Evolutionary conservation across 2,329 filamentous ascomycete species (phyloP).

Genomic region (Colletotrichum costaricense): DNA sequence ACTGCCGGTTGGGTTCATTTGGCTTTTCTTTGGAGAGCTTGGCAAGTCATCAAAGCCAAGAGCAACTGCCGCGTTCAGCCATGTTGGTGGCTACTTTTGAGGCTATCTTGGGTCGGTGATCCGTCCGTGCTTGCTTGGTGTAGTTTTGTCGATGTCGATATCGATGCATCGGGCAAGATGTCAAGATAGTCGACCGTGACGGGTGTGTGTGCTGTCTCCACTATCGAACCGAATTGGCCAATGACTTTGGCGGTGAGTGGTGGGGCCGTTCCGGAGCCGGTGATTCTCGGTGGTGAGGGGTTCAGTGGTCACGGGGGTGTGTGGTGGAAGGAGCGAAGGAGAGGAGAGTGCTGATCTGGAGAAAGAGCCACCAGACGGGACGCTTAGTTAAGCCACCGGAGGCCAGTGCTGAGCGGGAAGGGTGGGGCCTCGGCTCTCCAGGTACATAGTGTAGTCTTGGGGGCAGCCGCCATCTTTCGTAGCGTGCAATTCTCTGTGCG

Average conservation of each 20-base stretch:
- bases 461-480: neutral
- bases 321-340: too few relatives aligned
- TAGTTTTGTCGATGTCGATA: too few relatives aligned
- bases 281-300: neutral
- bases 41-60: neutral
- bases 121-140: neutral
- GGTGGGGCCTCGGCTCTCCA: neutral
- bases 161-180: neutral
- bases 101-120: neutral
- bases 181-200: neutral
- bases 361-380: neutral
- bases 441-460: too few relatives aligned
- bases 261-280: constrained; percentile 10
- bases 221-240: neutral
- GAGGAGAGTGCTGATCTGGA: neutral
- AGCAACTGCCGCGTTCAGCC: neutral
- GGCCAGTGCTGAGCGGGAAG: neutral
- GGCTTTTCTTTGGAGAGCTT: neutral
- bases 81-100: neutral
- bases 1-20: neutral
- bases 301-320: too few relatives aligned
- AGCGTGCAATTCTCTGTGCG: neutral
- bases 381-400: neutral
- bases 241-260: neutral
- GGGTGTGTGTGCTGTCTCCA: neutral